A percentile compares a stretch with the other conserved stretches of the same genome.
Evolutionary conservation across 495 filamentous ascomycete genomes (phyloP).

Genomic region (Sordaria brevicollis): DNA sequence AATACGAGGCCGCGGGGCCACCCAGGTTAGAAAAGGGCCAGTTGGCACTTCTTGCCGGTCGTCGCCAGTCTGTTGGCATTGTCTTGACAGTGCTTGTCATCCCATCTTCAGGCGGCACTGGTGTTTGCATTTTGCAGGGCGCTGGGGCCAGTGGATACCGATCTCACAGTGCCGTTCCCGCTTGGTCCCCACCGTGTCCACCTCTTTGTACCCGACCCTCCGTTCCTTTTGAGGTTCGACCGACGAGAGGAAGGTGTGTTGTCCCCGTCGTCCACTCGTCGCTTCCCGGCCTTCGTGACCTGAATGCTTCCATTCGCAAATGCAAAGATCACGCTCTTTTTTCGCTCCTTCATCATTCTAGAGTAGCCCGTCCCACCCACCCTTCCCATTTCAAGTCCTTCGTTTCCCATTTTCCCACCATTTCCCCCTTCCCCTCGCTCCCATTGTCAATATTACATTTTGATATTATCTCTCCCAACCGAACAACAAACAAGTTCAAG

Average conservation of each 20-base stretch:
- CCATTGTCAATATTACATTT: neutral
- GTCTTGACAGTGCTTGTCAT: neutral
- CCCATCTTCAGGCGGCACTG: neutral
- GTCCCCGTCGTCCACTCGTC: neutral
- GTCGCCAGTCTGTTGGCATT: neutral
- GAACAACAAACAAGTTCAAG: neutral
- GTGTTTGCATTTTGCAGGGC: neutral
- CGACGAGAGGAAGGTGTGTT: neutral
- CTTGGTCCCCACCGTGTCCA: neutral
- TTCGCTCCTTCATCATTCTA: neutral
- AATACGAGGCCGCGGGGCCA: neutral
- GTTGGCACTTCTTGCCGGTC: neutral
- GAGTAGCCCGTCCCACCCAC: neutral
- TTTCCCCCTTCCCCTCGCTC: neutral
- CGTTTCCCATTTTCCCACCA: neutral
- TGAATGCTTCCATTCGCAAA: neutral
- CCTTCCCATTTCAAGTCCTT: neutral
- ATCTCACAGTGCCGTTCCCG: neutral
- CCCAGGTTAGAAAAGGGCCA: too few relatives aligned
- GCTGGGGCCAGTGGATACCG: neutral
- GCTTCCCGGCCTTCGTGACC: neutral
- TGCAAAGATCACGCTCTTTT: neutral
- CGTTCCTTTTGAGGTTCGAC: neutral
- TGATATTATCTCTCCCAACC: neutral
- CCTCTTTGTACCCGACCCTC: neutral